Base-by-base conservation (phyloP, 1,139 yeast genomes). In the Zygosaccharomyces sapae region DNA sequence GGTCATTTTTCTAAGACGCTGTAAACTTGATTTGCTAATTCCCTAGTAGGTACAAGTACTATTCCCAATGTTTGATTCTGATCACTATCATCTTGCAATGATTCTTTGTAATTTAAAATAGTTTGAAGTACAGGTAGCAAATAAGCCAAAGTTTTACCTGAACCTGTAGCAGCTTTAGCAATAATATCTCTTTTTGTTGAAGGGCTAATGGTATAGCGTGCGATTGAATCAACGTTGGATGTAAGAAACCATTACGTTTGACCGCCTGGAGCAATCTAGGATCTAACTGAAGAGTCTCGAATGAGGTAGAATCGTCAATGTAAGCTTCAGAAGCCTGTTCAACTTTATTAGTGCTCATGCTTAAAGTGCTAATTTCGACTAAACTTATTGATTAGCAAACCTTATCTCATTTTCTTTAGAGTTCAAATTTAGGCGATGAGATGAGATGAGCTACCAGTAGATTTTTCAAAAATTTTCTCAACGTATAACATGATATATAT, bases 121-220 rank as follows among this genome's bases (percentile, higher is more conserved):
- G 76, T 74, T 62, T 88, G 89, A 33, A 88, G 67, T 13, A 88
- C 82, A 3, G 96, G 96, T 41, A 87, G 75, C 53, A 81, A 67
- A 63, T 87, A 88, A 1, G 96, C 95, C 20, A 85, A 85, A 0
- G 95, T 86, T 65, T 88, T 88, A 70, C 96, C 96, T 5, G 95
- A 84, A 5, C 96, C 96, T 1, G 96, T 88, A 34, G 86, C 80
- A 13, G 96, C 95, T 59, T 86, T 79, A 27, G 95, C 95, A 33
- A 88, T 83, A 54, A 88, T 83, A 64, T 88, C 96, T 68, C 89
- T 60, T 83, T 84, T 56, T 86, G 94, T 56, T 87, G 86, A 46
- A 92, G 69, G 1, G 97, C 96, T 47, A 92, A 71, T 27, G 96
- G 96, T 50, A 92, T 87, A n/a, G 96, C 88, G 65, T 82, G 83